Base-by-base conservation (phyloP, 2,329 filamentous ascomycete genomes). In the Aspergillus tamarii region DNA sequence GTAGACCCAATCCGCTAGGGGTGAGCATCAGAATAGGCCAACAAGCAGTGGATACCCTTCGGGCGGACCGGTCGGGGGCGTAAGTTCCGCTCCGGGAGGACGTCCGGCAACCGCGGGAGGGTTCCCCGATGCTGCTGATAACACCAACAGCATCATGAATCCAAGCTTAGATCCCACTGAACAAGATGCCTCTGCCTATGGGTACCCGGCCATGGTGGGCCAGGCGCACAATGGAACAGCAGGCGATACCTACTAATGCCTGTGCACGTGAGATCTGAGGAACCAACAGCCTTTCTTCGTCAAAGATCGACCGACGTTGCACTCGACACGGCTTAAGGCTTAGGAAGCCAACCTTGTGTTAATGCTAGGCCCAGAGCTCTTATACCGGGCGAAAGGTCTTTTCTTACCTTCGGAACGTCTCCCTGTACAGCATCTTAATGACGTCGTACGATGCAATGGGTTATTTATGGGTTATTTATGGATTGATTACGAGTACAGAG, bases 1-100 rank as follows among this genome's bases (percentile, higher is more conserved):
- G 83, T 82, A 94, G 89, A 93, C 91, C 69, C 90, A 95, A 82
- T 91, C 92, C 70, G 90, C 91, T 79, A 85, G 90, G 71, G 88
- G 88, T 61, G 84, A 87, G 66, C 87, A 86, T 76, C 86, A 88
- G 78, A 84, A 83, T 77, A 85, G 87, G 74, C 84, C 84, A 65
- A 73, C 81, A 61, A 82, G 81, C 75, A 83, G 81, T 71, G 81
- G 80, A 28, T 83, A 82, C 67, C 73, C 74, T 53, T 69, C 75
- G 57, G 79, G 78, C 41, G 77, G 77, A 23, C 76, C 76, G 11
- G 76, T 77, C 52, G 77, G 77, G 41, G 76, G 75, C 59, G 70
- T 69, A 62, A 69, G 70, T 58, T 72, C 66, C 26, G 69, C 73
- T 32, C 72, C 70, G 60, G 70, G 66, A 64, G 70, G 71, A 63